Evolutionary conservation across 768 basidiomycete species (phyloP).

Genomic region (Boletus pseudopeckii): DNA sequence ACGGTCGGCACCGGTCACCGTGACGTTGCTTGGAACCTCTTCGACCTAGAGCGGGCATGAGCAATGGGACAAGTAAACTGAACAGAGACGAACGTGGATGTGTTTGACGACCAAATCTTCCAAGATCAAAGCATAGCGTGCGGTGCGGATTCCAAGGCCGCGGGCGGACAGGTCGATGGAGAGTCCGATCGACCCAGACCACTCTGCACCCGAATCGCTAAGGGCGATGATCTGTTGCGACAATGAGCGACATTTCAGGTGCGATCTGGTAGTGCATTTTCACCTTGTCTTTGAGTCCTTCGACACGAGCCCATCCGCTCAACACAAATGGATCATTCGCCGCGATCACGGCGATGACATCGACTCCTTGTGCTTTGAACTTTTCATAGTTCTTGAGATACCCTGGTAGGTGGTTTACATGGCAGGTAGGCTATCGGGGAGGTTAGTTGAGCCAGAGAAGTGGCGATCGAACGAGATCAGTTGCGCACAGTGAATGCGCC

Average conservation of each 20-base stretch:
- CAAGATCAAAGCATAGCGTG: slow-evolving; percentile 60
- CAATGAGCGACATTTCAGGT: neutral
- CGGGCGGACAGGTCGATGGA: slow-evolving; percentile 46
- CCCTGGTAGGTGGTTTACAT: slow-evolving; percentile 42
- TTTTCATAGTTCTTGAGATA: slow-evolving; percentile 45
- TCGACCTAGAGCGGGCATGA: slow-evolving; percentile 15
- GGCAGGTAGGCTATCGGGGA: slow-evolving; percentile 38
- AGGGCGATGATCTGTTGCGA: slow-evolving; percentile 51
- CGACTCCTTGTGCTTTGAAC: slow-evolving; percentile 53
- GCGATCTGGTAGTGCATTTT: slow-evolving; percentile 25
- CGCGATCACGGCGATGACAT: slow-evolving; percentile 51
- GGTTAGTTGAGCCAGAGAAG: neutral
- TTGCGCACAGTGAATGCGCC: slow-evolving; percentile 73
- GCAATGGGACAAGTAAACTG: neutral
- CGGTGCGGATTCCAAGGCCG: slow-evolving; percentile 57
- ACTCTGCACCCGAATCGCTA: slow-evolving; percentile 52
- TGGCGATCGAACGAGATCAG: neutral
- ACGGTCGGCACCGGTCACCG: slow-evolving; percentile 11
- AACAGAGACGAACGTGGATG: slow-evolving; percentile 44
- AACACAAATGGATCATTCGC: slow-evolving; percentile 61
- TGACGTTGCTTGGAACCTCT: neutral
- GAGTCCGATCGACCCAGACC: slow-evolving; percentile 56
- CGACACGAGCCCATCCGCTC: slow-evolving; percentile 57
- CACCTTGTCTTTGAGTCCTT: slow-evolving; percentile 67
- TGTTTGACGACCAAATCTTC: slow-evolving; percentile 71